Conservation (phyloP, 1,284 basidiomycete genomes). For the Fomitopsis palustris region DNA sequence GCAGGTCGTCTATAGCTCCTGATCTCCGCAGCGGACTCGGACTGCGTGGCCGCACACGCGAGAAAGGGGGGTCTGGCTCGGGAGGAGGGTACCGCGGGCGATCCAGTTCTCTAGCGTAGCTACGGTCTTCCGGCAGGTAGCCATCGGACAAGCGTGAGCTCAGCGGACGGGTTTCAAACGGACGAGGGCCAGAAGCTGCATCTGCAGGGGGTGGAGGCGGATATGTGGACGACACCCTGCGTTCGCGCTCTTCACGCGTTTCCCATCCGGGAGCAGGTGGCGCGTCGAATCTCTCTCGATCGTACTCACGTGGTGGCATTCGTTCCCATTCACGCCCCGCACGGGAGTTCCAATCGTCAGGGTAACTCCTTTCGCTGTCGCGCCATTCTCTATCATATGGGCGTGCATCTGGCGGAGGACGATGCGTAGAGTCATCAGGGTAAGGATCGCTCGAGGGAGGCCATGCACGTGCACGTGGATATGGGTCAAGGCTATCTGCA, state of each 20-base stretch:
- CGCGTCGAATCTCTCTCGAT: constrained; percentile 23
- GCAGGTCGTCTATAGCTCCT: constrained; percentile 23
- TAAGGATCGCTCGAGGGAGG: constrained; percentile 20
- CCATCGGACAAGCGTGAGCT: constrained; percentile 27
- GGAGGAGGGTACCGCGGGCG: constrained; percentile 22
- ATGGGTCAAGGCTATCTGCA: constrained; percentile 10
- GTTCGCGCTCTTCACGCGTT: constrained; percentile 29
- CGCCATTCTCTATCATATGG: constrained; percentile 25
- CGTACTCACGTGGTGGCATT: constrained; percentile 14
- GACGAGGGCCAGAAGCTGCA: constrained; percentile 14
- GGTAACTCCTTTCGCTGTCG: constrained; percentile 18
- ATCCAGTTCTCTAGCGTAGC: constrained; percentile 19
- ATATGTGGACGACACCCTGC: constrained; percentile 17
- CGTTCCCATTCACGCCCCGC: constrained; percentile 23
- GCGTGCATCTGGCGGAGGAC: constrained; percentile 14
- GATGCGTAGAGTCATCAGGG: constrained; percentile 12
- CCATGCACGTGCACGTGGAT: constrained; percentile 23
- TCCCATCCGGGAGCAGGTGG: constrained; percentile 25
- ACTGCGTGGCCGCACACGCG: constrained; percentile 30
- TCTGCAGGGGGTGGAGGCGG: constrained; percentile 13
- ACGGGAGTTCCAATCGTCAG: constrained; percentile 19
- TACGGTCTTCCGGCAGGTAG: constrained; percentile 17
- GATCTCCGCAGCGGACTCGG: constrained; percentile 25
- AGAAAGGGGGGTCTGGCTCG: constrained; percentile 17
- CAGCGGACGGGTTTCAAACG: constrained; percentile 27